These are phyloP conservation scores for Beauveria brongniartii DNA, from an alignment of 2,329 filamentous ascomycete genomes.

Conservation along the genomic window DNA sequence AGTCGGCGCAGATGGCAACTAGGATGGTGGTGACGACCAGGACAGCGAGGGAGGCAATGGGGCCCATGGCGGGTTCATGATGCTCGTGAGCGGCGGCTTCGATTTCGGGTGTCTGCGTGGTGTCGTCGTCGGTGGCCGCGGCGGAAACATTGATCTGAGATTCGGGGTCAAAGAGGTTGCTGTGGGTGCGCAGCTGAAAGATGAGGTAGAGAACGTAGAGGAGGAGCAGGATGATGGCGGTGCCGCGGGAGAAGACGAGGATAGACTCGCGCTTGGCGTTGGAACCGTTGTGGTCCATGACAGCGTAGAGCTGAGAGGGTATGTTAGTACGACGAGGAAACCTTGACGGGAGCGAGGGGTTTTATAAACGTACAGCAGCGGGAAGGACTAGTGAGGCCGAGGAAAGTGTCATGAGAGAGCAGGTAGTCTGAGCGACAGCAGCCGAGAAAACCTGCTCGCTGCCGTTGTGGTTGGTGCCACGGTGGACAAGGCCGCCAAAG, in stretches of 20 bases:
- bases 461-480: conserved; percentile 45
- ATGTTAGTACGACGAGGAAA: background rate
- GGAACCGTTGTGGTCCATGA: conserved; percentile 41
- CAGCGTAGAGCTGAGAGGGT: conserved; percentile 50
- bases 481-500: conserved; percentile 60
- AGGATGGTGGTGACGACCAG: conserved; percentile 62
- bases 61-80: conserved; percentile 47
- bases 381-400: conserved; percentile 74
- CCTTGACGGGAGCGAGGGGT: too few species aligned
- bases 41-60: conserved; percentile 55
- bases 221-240: conserved; percentile 63
- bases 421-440: conserved; percentile 70
- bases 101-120: conserved; percentile 37
- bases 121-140: conserved; percentile 32
- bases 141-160: conserved; percentile 13
- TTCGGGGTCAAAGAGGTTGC: conserved; percentile 60
- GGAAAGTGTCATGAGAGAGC: conserved; percentile 66
- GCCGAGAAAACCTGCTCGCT: conserved; percentile 65
- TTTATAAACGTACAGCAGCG: conserved; percentile 45
- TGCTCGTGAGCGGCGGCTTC: conserved; percentile 15
- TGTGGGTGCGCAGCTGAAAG: conserved; percentile 72
- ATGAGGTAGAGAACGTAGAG: conserved; percentile 70
- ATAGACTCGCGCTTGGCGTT: conserved; percentile 47
- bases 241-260: conserved; percentile 65
- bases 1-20: conserved; percentile 68